Conservation (phyloP, 345 rosid species). For the Microthlaspi erraticum region DNA sequence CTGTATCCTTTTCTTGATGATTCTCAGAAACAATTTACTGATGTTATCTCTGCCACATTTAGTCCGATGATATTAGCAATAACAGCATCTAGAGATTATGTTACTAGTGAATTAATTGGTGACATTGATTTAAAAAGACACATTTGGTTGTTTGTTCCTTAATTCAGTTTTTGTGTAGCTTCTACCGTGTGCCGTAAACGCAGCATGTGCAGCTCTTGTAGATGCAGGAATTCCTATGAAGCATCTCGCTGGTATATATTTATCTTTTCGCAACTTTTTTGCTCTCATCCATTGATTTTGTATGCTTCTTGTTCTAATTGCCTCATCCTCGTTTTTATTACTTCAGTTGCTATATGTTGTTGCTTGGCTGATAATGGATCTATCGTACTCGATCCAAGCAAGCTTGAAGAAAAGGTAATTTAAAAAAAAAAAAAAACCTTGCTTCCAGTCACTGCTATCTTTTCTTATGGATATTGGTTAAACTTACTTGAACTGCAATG, state of each 20-base stretch:
- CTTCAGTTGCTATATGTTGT: conserved; percentile 88
- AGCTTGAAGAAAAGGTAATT: conserved; percentile 85
- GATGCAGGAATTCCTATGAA: conserved; percentile 96
- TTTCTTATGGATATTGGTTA: conserved; percentile 3
- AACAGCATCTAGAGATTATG: not conserved
- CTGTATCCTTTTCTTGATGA: conserved; percentile 70
- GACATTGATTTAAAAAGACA: not conserved
- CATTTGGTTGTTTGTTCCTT: conserved; percentile 46
- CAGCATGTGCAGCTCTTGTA: conserved; percentile 92
- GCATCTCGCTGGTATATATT: conserved; percentile 79
- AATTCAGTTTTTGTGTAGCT: conserved; percentile 59
- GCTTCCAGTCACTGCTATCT: not conserved
- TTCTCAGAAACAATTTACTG: not conserved
- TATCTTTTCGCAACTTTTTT: conserved; percentile 20
- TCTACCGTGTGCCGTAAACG: conserved; percentile 92
- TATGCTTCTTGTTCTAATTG: conserved; percentile 13
- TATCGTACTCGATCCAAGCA: conserved; percentile 79
- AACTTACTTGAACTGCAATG: conserved; percentile 28
- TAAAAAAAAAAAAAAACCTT: not conserved
- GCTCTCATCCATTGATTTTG: not conserved
- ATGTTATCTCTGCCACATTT: not conserved
- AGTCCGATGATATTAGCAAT: not conserved
- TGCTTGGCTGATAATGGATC: conserved; percentile 67
- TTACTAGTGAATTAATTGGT: not conserved
- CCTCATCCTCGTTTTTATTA: conserved; percentile 1